A percentile compares a stretch with the other conserved stretches of the same genome.
Conservation (phyloP, 192 early-diverging fungal genomes). For the Entomortierella lignicola region DNA sequence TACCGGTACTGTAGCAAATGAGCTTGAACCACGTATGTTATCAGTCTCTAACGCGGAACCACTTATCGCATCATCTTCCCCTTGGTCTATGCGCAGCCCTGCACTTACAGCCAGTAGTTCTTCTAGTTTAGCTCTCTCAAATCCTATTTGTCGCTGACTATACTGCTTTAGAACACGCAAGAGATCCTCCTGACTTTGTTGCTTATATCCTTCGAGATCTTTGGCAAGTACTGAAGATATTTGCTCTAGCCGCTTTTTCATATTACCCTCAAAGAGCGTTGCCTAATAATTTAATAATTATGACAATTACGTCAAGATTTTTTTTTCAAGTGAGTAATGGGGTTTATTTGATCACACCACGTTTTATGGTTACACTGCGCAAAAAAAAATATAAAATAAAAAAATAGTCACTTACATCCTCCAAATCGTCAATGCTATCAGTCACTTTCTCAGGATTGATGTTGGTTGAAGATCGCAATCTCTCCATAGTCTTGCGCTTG, state of each 20-base stretch:
- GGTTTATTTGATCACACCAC: background rate
- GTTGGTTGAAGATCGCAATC: slow-evolving; percentile 56
- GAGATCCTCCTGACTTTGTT: slow-evolving; percentile 54
- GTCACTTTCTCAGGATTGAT: slow-evolving; percentile 58
- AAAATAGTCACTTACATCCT: slow-evolving; percentile 51
- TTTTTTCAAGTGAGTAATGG: slow-evolving; percentile 4
- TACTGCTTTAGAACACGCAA: slow-evolving; percentile 50
- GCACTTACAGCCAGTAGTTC: slow-evolving; percentile 37
- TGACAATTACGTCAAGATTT: background rate
- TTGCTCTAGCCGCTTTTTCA: slow-evolving; percentile 55
- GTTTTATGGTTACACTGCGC: background rate
- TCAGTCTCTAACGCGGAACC: background rate
- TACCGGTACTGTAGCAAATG: background rate
- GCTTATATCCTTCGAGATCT: slow-evolving; percentile 50
- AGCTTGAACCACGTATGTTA: background rate
- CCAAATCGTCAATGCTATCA: slow-evolving; percentile 56
- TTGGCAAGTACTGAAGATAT: slow-evolving; percentile 47
- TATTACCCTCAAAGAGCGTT: slow-evolving; percentile 51
- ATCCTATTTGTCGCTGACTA: slow-evolving; percentile 54
- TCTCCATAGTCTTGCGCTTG: slow-evolving; percentile 56
- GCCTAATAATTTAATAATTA: slow-evolving; percentile 17
- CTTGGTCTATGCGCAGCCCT: slow-evolving; percentile 6
- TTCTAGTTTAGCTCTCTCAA: slow-evolving; percentile 56
- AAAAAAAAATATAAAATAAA: background rate
- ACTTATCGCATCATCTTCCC: background rate